phyloP scores from a whole-genome alignment of 2,329 filamentous ascomycete genomes.

The Trichoderma sp. region DNA sequence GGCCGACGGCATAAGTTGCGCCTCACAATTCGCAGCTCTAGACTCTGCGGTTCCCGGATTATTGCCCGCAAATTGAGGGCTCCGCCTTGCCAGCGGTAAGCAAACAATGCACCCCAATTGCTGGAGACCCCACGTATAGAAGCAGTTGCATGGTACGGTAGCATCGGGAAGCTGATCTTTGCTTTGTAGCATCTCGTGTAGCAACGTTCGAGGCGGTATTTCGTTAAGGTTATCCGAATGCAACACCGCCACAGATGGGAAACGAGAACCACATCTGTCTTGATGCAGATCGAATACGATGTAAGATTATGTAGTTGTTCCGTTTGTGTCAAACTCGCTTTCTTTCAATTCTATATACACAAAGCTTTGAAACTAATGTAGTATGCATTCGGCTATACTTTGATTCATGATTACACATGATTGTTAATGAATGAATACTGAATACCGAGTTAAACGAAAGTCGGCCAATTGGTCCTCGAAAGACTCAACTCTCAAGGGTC shows the following conservation, averaged over 20 bases:
- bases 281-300: neutral
- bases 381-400: neutral
- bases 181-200: neutral
- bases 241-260: neutral
- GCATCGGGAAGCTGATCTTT: neutral
- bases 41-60: neutral
- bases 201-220: neutral
- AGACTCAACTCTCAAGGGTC: neutral
- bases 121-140: neutral
- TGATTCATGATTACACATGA: neutral
- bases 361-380: neutral
- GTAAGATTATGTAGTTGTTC: neutral
- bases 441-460: neutral
- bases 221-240: conserved; percentile 3
- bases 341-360: neutral
- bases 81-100: neutral
- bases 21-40: neutral
- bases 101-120: neutral
- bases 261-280: neutral
- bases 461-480: neutral
- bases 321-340: no score
- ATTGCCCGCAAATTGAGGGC: conserved; percentile 2
- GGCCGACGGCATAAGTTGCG: neutral
- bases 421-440: neutral
- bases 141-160: conserved; percentile 11